Conservation (phyloP, 2,329 filamentous ascomycete genomes). For the Apiospora koreana region DNA sequence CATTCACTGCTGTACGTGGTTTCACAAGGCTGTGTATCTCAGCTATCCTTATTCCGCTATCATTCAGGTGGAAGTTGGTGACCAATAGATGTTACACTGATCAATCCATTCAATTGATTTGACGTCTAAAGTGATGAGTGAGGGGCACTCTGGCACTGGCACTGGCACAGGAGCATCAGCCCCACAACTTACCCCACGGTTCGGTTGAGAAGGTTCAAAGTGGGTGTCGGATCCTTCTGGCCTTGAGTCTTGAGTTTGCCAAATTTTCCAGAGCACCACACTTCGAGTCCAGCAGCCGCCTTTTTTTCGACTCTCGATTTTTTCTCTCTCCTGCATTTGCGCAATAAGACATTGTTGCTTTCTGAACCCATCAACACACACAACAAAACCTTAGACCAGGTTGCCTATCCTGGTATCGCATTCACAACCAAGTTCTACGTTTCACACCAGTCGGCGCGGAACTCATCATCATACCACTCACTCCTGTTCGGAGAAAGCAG, state of each 20-base stretch:
- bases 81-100: too few relatives aligned
- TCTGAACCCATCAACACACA: background rate
- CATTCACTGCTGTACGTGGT: background rate
- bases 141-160: background rate
- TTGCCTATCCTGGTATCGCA: background rate
- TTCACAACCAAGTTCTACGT: background rate
- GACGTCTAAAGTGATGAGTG: background rate
- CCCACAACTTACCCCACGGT: background rate
- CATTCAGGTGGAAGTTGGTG: too few relatives aligned
- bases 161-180: background rate
- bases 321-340: background rate
- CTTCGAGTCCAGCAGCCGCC: constrained; percentile 12
- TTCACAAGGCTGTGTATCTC: background rate
- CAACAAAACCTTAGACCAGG: background rate
- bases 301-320: constrained; percentile 6
- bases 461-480: background rate
- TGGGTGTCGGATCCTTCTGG: background rate
- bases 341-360: background rate
- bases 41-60: too few relatives aligned
- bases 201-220: background rate
- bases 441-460: background rate
- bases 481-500: background rate
- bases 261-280: constrained; percentile 9
- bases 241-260: background rate
- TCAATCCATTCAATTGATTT: too few relatives aligned